Percentiles rank a stretch among this genome's conserved stretches.
phyloP scores from a whole-genome alignment of 202 grass and related monocot genomes.

The Schoenoplectus triqueter region DNA sequence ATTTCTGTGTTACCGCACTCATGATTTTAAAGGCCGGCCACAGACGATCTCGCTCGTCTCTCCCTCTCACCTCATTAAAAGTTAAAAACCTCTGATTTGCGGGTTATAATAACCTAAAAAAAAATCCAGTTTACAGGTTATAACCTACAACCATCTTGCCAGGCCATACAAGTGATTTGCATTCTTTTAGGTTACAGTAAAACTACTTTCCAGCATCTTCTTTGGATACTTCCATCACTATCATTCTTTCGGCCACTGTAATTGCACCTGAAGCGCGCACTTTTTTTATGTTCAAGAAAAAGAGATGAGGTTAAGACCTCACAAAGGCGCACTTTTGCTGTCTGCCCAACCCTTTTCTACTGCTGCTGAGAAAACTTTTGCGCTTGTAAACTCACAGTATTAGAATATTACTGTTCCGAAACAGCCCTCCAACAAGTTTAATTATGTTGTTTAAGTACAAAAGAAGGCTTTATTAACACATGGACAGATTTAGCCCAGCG shows the following conservation, averaged over 20 bases:
- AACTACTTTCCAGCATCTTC: constrained; percentile 28
- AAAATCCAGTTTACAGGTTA: too few relatives aligned
- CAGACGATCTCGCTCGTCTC: too few relatives aligned
- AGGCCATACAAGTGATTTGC: not conserved
- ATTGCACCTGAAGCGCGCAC: not conserved
- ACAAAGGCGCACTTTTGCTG: constrained; percentile 14
- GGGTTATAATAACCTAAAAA: too few relatives aligned
- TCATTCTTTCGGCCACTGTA: constrained; percentile 15
- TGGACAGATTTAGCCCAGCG: not conserved
- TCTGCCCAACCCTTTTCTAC: not conserved
- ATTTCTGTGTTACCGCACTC: too few relatives aligned
- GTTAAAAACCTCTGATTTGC: too few relatives aligned
- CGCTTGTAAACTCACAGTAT: not conserved
- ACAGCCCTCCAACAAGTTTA: not conserved
- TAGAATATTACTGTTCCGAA: not conserved
- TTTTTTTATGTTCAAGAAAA: not conserved
- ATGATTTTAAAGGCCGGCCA: too few relatives aligned
- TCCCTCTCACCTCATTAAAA: too few relatives aligned
- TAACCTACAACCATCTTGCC: not conserved
- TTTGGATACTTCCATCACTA: not conserved
- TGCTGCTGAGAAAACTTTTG: not conserved
- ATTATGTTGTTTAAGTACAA: constrained; percentile 1
- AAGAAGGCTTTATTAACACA: not conserved
- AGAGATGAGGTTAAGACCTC: constrained; percentile 4
- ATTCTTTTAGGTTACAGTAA: not conserved